Base-by-base conservation (phyloP, 352 stramenopile genomes). In the Plasmopara muralis region DNA sequence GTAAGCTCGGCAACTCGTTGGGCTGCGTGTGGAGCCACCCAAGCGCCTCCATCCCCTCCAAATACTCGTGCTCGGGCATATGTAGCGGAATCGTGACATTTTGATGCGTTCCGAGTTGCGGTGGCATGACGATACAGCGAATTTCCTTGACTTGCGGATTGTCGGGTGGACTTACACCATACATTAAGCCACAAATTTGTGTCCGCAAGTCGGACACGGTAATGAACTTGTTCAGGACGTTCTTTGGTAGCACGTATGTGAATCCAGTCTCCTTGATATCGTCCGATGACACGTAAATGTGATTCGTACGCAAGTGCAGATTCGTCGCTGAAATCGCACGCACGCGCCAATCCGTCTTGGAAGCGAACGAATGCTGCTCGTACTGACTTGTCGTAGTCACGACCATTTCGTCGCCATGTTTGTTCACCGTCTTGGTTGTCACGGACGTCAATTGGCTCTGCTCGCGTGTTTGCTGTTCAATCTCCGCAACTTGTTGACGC, bases 1-100 rank as follows among this genome's bases (percentile, higher is more conserved):
- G 87, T 64, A 99, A 85, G 55, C 98, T 93, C 52, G 97, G 93
- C 35, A 98, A 63, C 62, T 99, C 96, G 59, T 97, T 98, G 10
- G 97, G 97, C 70, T 99, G 97, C 1, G 97, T 99, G 77, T 99
- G 97, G 50, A 99, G 97, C 96, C 97, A 99, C 6, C 97, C 97
- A 8, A 99, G 81, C 47, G 96, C 95, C 68, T 99, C 95, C 72
- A 99, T 86, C 10, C 95, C 96, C 50, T 98, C 90, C 47, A 99
- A 64, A 51, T 98, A 93, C 54, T 98, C 95, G 70, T 99, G 93
- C 33, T 97, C 84, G 0, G 97, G 97, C 41, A 99, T 74, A 29
- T 90, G 76, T 55, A 98, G 91, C 16, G 97, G 97, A n/a, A 99
- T 77, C 45, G 92, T 98, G 15, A 99, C 95, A 51, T 66, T 96